These are phyloP conservation scores for Wallacemonas rigidus DNA, from an alignment of 208 protist genomes.

Conservation along the genomic window DNA sequence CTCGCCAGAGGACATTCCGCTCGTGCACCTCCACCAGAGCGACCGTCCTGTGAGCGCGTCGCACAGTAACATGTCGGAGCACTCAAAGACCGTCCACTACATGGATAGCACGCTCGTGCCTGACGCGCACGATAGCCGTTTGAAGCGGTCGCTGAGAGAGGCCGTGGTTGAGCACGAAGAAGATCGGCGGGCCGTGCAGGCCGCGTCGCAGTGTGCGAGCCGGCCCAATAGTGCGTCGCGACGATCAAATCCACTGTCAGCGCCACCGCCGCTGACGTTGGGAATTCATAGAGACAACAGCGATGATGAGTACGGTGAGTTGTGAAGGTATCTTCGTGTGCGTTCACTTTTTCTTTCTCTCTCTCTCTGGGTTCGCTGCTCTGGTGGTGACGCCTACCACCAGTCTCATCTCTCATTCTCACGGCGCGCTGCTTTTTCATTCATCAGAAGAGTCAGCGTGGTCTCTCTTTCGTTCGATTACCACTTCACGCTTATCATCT, in stretches of 20 bases:
- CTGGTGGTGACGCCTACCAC: background rate
- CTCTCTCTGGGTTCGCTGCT: background rate
- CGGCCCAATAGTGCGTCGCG: slow-evolving; percentile 1
- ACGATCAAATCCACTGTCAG: background rate
- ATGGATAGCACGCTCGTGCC: slow-evolving; percentile 5
- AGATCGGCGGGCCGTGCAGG: background rate
- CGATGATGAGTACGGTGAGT: slow-evolving; percentile 3
- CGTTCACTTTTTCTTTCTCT: slow-evolving; percentile 4
- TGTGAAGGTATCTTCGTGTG: background rate
- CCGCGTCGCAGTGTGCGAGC: background rate
- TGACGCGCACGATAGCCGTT: background rate
- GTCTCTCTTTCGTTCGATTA: too few species aligned
- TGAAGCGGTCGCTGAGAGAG: background rate
- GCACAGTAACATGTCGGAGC: background rate
- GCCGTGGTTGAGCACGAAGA: slow-evolving; percentile 8
- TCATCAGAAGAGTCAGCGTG: too few species aligned
- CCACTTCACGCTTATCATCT: too few species aligned
- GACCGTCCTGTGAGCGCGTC: background rate
- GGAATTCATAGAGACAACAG: background rate
- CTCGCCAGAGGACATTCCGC: background rate
- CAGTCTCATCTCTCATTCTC: background rate
- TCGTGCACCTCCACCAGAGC: background rate
- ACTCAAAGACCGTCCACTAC: background rate
- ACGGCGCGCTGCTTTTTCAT: too few species aligned
- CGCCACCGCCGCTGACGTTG: background rate